Percentiles rank a stretch among this genome's conserved stretches.
Conservation (phyloP, 306 rosid species). For the Sicyos edulis region DNA sequence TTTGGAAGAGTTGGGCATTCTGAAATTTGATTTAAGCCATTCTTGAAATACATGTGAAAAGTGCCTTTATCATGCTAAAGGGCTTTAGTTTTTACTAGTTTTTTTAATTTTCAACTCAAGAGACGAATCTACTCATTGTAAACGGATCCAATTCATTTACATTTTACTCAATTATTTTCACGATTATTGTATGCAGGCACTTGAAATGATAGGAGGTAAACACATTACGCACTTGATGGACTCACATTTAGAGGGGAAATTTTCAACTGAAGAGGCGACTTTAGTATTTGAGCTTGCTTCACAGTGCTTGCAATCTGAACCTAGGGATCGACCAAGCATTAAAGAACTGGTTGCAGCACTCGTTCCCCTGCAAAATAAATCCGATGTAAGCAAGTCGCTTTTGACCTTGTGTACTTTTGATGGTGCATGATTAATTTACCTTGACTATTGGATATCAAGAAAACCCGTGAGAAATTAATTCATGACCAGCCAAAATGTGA, state of each 20-base stretch:
- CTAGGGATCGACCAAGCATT: slow-evolving; percentile 59
- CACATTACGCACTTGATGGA: slow-evolving; percentile 61
- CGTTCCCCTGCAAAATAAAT: slow-evolving; percentile 49
- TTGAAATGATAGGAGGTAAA: slow-evolving; percentile 70
- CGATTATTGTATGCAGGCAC: slow-evolving; percentile 44
- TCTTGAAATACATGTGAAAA: neutral
- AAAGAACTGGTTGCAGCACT: slow-evolving; percentile 54
- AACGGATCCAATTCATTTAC: neutral
- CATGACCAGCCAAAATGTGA: no score
- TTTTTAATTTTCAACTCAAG: no score
- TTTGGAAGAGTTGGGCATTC: neutral
- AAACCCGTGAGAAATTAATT: no score
- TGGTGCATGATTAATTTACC: neutral
- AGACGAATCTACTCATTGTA: neutral
- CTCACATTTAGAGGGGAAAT: slow-evolving; percentile 78
- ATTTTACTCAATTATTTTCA: neutral
- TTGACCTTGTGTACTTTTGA: neutral
- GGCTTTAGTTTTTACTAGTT: no score
- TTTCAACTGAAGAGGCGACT: slow-evolving; percentile 66
- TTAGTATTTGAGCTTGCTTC: slow-evolving; percentile 72
- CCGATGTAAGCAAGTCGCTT: slow-evolving; percentile 37
- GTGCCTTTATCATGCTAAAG: neutral
- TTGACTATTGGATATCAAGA: no score
- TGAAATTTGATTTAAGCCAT: neutral
- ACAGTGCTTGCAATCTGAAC: slow-evolving; percentile 65